Conservation (phyloP, 2,329 filamentous ascomycete species). For the Paraphoma sp. region DNA sequence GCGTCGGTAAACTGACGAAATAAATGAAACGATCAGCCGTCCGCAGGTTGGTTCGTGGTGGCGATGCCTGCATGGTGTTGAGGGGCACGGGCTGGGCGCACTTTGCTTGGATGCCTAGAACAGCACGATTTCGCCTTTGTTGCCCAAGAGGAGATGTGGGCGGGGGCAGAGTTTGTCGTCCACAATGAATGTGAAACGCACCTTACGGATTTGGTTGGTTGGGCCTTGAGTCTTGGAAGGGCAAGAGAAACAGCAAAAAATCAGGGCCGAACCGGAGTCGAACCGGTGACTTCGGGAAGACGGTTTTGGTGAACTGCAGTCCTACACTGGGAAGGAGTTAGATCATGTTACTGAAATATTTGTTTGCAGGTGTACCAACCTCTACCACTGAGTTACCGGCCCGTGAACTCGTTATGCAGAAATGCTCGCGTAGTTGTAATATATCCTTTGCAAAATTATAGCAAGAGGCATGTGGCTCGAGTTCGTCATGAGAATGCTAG, state of each 20-base stretch:
- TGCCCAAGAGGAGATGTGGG: neutral
- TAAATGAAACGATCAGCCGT: constrained; percentile 25
- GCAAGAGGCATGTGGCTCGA: neutral
- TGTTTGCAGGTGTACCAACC: constrained; percentile 1
- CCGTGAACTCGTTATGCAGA: neutral
- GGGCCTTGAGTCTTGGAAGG: no score
- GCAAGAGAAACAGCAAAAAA: constrained; percentile 7
- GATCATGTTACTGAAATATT: neutral
- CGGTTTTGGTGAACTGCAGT: constrained; percentile 28
- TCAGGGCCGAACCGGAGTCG: constrained; percentile 34
- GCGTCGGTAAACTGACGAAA: constrained; percentile 22
- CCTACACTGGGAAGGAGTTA: constrained; percentile 18
- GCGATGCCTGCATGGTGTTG: constrained; percentile 40
- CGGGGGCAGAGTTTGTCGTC: no score
- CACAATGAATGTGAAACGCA: no score
- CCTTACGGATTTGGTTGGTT: no score
- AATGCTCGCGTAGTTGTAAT: neutral
- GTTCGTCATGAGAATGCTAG: neutral
- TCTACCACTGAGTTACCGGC: constrained; percentile 27
- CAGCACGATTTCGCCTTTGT: neutral
- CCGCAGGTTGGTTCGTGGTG: constrained; percentile 22
- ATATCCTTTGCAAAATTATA: neutral
- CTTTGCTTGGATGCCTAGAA: neutral
- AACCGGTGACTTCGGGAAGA: constrained; percentile 39
- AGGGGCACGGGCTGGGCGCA: constrained; percentile 20